Base-by-base conservation (phyloP, 2,329 filamentous ascomycete genomes). In the Botrytis aclada region DNA sequence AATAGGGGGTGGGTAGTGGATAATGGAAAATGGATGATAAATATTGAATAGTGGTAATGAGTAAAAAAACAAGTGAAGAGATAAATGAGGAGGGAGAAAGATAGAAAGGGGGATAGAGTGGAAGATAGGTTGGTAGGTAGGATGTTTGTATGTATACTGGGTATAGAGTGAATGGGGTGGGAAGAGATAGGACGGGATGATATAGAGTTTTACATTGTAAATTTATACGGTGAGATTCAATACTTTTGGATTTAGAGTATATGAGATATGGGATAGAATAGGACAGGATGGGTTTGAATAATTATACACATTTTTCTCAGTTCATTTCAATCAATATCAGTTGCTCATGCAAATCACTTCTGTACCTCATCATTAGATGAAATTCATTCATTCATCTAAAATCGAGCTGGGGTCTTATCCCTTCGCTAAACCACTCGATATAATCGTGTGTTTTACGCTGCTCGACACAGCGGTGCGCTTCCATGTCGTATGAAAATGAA, bases 361-460 rank as follows among this genome's bases (percentile, higher is more conserved):
- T 54, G 4, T 56, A 29, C n/a, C n/a, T n/a, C 14, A 7, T 18
- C 22, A 29, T 41, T 32, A 16, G n/a, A n/a, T 32, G 47, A 56
- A 32, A 10, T 29, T 56, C 32, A 43, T 56, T n/a, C 8, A 32
- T 43, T 67, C 37, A 32, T 67, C 37, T 56, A 25, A 43, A 41
- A 10, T 37, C 16, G 34, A 9, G 16, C 22, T 16, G 5, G 29
- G 25, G 22, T 56, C 47, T 56, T 34, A 41, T 41, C 47, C 65
- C 47, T 67, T 56, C 47, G 65, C 65, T 67, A 67, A 41, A 56
- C 6, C 34, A 67, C 37, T 56, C 64, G 64, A 54, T n/a, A 4
- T 29, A 10, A 22, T 41, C 25, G n/a, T 29, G 25, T 56, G 37
- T 14, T 67, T n/a, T 25, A 41, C 34, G 47, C 47, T 18, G 34